Conservation (phyloP, 805 yeast species). For the Cyberlindnera bimundalis region DNA sequence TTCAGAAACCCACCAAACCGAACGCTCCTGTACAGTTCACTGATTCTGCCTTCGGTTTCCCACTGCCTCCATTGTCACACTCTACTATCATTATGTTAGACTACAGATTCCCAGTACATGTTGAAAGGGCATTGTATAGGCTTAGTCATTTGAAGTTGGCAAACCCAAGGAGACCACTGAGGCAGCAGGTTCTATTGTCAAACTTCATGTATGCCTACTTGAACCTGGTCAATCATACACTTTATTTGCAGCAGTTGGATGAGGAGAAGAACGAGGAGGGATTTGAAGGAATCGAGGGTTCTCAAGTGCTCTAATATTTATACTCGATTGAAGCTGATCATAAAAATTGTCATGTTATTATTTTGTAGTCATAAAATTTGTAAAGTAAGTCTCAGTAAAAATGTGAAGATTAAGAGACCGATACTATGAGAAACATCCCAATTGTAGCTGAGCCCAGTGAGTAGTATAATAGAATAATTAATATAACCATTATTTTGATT, state of each 20-base stretch:
- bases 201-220: constrained; percentile 97
- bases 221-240: constrained; percentile 89
- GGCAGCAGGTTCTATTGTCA: constrained; percentile 89
- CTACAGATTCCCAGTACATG: constrained; percentile 87
- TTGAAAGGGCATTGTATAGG: constrained; percentile 92
- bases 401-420: background rate
- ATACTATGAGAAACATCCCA: background rate
- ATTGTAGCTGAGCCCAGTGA: background rate
- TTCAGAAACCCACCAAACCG: constrained; percentile 38
- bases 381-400: background rate
- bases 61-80: constrained; percentile 74
- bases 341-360: background rate
- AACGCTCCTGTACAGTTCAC: constrained; percentile 58
- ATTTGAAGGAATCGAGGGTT: too few relatives aligned
- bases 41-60: constrained; percentile 86
- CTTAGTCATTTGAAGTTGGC: constrained; percentile 91
- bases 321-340: too few relatives aligned
- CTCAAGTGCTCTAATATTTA: too few relatives aligned
- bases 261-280: constrained; percentile 27
- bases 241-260: constrained; percentile 64
- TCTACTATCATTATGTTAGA: constrained; percentile 80
- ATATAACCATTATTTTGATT: background rate
- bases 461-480: background rate
- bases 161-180: constrained; percentile 84
- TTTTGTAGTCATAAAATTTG: background rate